Conservation (phyloP, 2,329 filamentous ascomycete species). For the Alternaria triticina region DNA sequence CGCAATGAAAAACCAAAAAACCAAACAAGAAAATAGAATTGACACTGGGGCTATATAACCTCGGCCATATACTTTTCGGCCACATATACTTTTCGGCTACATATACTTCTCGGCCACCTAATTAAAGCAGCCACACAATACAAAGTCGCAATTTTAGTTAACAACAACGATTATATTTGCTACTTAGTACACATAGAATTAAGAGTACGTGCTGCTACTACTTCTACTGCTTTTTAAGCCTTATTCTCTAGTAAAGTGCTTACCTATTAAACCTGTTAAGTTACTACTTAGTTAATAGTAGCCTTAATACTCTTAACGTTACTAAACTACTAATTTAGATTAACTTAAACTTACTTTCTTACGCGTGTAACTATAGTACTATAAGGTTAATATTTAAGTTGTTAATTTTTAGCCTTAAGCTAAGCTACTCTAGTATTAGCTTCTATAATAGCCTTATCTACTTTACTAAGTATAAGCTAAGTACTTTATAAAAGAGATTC, state of each 20-base stretch:
- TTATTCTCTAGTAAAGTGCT: no score
- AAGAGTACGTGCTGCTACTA: not conserved
- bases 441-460: not conserved
- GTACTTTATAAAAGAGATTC: not conserved
- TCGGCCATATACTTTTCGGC: not conserved
- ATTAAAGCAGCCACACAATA: not conserved
- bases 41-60: not conserved
- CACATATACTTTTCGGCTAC: not conserved
- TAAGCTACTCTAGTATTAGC: not conserved
- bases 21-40: no score
- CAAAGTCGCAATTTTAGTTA: not conserved
- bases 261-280: no score
- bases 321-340: no score
- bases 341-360: no score
- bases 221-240: no score
- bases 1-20: no score
- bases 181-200: not conserved
- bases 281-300: no score
- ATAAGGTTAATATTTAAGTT: no score
- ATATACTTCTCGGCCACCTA: not conserved
- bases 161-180: not conserved
- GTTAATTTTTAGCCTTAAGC: not conserved
- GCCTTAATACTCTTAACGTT: no score
- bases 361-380: no score
- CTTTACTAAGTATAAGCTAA: not conserved